Conservation (phyloP, 345 rosid genomes). For the Citropsis articulata region DNA sequence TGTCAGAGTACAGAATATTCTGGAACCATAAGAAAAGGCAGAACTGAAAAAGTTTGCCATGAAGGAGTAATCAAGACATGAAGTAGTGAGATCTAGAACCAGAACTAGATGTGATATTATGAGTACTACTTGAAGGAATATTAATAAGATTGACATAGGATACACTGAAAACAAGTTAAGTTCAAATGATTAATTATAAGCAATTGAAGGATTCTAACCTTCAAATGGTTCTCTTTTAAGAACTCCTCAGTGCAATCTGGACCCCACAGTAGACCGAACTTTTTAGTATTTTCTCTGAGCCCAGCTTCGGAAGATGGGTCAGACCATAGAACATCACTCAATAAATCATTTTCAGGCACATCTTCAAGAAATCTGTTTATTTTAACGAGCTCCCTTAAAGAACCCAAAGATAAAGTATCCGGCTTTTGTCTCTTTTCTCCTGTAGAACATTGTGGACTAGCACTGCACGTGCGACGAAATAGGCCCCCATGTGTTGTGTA, state of each 20-base stretch:
- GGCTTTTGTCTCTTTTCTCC: constrained; percentile 16
- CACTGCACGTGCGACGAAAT: constrained; percentile 29
- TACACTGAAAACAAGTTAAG: too few species aligned
- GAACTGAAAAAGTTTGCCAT: too few species aligned
- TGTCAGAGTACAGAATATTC: too few species aligned
- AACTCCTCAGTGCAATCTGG: constrained; percentile 41
- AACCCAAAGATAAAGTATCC: constrained; percentile 29
- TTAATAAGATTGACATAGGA: too few species aligned
- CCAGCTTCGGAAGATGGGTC: constrained; percentile 41
- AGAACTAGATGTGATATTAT: too few species aligned
- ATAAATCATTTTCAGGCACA: constrained; percentile 29
- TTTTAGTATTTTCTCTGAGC: constrained; percentile 29
- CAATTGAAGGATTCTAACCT: constrained; percentile 15
- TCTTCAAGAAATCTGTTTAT: constrained; percentile 35
- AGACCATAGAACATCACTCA: constrained; percentile 44
- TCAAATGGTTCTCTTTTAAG: constrained; percentile 34
- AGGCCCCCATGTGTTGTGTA: constrained; percentile 51
- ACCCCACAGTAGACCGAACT: constrained; percentile 42
- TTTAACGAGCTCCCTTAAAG: constrained; percentile 34
- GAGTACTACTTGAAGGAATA: too few species aligned
- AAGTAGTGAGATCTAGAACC: too few species aligned
- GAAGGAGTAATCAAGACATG: too few species aligned
- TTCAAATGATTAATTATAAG: too few species aligned
- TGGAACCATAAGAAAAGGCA: too few species aligned
- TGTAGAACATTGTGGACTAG: neutral